Conservation (phyloP, 1,284 basidiomycete genomes). For the Porogramme epimiltina region DNA sequence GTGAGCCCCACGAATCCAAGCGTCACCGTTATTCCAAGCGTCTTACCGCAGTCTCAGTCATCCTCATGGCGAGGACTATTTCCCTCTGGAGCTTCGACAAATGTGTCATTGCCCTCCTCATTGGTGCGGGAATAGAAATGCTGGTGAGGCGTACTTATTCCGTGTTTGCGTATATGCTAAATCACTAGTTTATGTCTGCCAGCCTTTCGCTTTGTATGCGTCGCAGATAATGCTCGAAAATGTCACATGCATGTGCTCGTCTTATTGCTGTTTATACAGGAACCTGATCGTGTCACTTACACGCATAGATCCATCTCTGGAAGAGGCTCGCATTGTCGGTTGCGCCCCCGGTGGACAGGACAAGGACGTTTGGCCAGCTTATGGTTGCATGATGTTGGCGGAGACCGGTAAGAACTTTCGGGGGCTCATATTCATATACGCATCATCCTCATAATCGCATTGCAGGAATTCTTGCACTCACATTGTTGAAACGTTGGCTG, state of each 20-base stretch:
- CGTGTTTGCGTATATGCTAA: not conserved
- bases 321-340: not conserved
- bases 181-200: no score
- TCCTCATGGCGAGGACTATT: not conserved
- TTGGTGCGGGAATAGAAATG: not conserved
- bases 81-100: not conserved
- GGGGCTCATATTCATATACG: not conserved
- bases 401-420: not conserved
- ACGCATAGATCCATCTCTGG: not conserved
- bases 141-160: not conserved
- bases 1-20: not conserved
- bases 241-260: not conserved
- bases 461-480: not conserved
- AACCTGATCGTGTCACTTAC: not conserved
- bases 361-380: not conserved
- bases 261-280: no score
- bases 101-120: not conserved
- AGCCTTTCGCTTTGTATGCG: not conserved
- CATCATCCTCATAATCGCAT: not conserved
- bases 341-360: slow-evolving; percentile 1
- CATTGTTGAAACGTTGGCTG: not conserved
- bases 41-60: not conserved
- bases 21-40: not conserved
- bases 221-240: not conserved
- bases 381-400: not conserved